These are phyloP conservation scores for Alternaria incomplexa DNA, from an alignment of 2,329 filamentous ascomycete genomes.

Conservation along the genomic window DNA sequence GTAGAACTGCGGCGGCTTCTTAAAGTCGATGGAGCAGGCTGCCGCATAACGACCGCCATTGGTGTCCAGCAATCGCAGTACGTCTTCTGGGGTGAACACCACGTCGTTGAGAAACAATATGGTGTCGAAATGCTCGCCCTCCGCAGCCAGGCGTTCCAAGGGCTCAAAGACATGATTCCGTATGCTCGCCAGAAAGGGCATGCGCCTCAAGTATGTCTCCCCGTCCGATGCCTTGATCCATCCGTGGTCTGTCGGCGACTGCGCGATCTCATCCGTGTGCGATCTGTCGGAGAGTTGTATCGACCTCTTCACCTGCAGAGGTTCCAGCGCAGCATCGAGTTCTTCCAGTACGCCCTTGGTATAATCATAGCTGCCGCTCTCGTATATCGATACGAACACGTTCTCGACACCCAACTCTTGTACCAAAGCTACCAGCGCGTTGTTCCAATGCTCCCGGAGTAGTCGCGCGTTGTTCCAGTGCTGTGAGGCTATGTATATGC, in stretches of 20 bases:
- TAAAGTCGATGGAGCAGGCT: conserved; percentile 67
- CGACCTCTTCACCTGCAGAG: conserved; percentile 59
- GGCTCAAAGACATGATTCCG: conserved; percentile 70
- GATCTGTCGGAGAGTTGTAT: conserved; percentile 66
- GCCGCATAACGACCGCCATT: conserved; percentile 65
- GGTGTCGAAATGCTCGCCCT: conserved; percentile 62
- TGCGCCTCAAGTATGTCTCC: conserved; percentile 64
- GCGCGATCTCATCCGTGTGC: conserved; percentile 45
- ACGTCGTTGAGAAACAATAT: conserved; percentile 70
- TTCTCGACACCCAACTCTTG: conserved; percentile 66
- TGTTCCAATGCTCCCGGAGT: conserved; percentile 67
- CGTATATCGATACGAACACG: conserved; percentile 71
- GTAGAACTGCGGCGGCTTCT: conserved; percentile 61
- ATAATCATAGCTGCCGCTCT: conserved; percentile 73
- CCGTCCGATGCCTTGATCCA: conserved; percentile 66
- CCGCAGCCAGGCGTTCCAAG: conserved; percentile 57
- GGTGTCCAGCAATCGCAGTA: conserved; percentile 63
- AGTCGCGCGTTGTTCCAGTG: conserved; percentile 71
- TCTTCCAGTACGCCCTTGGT: conserved; percentile 67
- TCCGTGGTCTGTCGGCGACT: conserved; percentile 48
- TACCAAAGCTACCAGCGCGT: conserved; percentile 64
- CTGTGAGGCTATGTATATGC: conserved; percentile 71
- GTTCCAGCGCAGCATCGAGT: conserved; percentile 62
- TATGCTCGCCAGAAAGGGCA: conserved; percentile 70
- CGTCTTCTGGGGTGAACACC: conserved; percentile 64